Conservation (phyloP, 2,329 filamentous ascomycete species). For the Pseudogymnoascus sp. region DNA sequence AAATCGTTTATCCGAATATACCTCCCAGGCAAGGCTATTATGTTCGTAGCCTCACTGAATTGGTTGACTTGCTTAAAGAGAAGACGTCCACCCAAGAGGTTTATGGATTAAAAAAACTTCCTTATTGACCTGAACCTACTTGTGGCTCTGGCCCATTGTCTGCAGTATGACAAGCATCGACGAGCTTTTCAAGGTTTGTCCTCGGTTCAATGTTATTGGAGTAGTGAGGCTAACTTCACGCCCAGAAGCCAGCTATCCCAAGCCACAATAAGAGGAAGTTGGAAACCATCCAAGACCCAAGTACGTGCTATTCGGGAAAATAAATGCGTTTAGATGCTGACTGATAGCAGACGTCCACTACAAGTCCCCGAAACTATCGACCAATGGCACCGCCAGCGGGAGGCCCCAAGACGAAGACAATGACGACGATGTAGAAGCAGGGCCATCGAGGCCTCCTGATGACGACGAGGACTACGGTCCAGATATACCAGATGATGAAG, state of each 20-base stretch:
- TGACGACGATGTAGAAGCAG: constrained; percentile 41
- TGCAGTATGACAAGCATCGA: constrained; percentile 5
- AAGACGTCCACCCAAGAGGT: background rate
- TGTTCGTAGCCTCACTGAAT: constrained; percentile 12
- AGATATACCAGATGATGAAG: constrained; percentile 66
- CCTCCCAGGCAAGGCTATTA: constrained; percentile 11
- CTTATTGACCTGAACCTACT: background rate
- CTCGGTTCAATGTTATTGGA: background rate
- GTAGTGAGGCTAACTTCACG: background rate
- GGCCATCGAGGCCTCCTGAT: constrained; percentile 46
- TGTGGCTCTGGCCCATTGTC: background rate
- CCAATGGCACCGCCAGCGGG: constrained; percentile 15
- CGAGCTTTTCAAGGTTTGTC: constrained; percentile 11
- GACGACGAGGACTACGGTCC: constrained; percentile 52
- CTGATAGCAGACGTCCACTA: constrained; percentile 1
- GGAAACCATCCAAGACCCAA: constrained; percentile 11
- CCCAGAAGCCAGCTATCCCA: constrained; percentile 7
- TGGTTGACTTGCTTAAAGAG: constrained; percentile 2
- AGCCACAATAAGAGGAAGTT: constrained; percentile 13
- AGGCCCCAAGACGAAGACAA: constrained; percentile 25
- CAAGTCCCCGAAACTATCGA: constrained; percentile 12
- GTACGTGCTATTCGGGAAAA: background rate
- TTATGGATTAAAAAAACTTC: background rate
- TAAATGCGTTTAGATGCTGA: background rate
- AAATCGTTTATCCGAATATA: background rate